phyloP scores from a whole-genome alignment of 2,329 filamentous ascomycete species.

The Pseudophaeomoniella oleicola region DNA sequence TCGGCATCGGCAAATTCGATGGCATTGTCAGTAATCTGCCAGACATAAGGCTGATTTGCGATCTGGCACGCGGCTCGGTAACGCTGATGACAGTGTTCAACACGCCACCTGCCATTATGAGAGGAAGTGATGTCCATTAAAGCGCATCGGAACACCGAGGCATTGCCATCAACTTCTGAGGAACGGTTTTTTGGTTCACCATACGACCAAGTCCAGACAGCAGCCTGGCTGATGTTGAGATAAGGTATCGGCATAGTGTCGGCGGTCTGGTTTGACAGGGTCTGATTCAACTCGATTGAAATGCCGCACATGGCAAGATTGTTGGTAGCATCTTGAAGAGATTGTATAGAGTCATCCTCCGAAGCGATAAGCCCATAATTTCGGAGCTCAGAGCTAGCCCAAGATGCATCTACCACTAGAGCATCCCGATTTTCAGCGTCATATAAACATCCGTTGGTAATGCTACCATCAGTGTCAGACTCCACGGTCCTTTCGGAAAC shows the following conservation, averaged over 20 bases:
- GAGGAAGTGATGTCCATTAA: conserved; percentile 28
- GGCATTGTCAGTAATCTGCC: conserved; percentile 33
- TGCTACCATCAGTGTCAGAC: conserved; percentile 20
- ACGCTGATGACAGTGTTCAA: conserved; percentile 37
- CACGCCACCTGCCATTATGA: conserved; percentile 40
- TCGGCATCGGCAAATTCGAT: conserved; percentile 30
- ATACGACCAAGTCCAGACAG: conserved; percentile 46
- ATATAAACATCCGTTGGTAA: conserved; percentile 42
- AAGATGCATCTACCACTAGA: conserved; percentile 36
- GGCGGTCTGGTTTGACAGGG: conserved; percentile 37
- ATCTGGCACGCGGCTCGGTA: conserved; percentile 44
- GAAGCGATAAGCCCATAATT: not conserved
- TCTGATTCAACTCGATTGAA: conserved; percentile 42
- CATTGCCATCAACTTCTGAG: conserved; percentile 12
- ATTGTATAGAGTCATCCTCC: conserved; percentile 17
- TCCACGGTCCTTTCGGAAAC: conserved; percentile 1
- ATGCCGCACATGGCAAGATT: conserved; percentile 43
- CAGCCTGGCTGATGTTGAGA: conserved; percentile 32
- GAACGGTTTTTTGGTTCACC: conserved; percentile 39
- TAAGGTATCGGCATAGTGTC: conserved; percentile 30
- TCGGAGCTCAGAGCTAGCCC: conserved; percentile 25
- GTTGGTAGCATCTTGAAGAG: conserved; percentile 12
- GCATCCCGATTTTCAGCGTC: conserved; percentile 24
- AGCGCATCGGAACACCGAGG: conserved; percentile 38
- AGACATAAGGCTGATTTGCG: conserved; percentile 38